Evolutionary conservation across 805 yeast species (phyloP), one percentile per base, ranked within the genome.

Genomic region (Candida orba): DNA sequence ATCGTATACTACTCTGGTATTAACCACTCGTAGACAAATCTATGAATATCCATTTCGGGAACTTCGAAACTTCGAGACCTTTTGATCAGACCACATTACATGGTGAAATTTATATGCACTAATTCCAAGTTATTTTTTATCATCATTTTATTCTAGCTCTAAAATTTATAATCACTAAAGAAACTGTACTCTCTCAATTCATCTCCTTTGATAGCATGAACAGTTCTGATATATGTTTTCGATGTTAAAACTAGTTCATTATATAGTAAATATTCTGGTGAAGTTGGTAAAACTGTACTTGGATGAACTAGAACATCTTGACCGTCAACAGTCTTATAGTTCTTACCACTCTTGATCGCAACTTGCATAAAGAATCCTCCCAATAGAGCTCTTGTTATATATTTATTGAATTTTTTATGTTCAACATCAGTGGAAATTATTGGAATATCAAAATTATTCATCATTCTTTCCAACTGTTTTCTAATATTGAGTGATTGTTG

Each of bases 311-410:
- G 67, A 12, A 91, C 98, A 50, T 91, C 98, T 69, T 93, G 99
- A 59, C 90, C 89, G 65, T 93, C 99, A 40, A 90, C 84, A 0
- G 99, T 93, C 54, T 85, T 75, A 63, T 84, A 91, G n/a, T 86
- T 90, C 56, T 82, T 84, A 33, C 87, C 81, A n/a, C 84, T 76
- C 70, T 86, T 87, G 68, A 90, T 93, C 30, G 97, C 98, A 43
- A 86, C 95, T 69, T 93, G 99, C 98, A 93, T 90, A 71, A 93
- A 93, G 64, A 89, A 90, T 2, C 99, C 99, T n/a, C 87, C 76
- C 4, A 87, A 75, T 46, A 93, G 66, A 0, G 98, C 96, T 62
- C 84, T 85, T 45, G 95, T 75, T 51, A 93, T 81, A 56, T 87
- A 84, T 53, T 76, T 80, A 63, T 81, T 82, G 66, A 86, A 89